phyloP scores from a whole-genome alignment of 2,329 filamentous ascomycete species.

The Orbilia quercus region DNA sequence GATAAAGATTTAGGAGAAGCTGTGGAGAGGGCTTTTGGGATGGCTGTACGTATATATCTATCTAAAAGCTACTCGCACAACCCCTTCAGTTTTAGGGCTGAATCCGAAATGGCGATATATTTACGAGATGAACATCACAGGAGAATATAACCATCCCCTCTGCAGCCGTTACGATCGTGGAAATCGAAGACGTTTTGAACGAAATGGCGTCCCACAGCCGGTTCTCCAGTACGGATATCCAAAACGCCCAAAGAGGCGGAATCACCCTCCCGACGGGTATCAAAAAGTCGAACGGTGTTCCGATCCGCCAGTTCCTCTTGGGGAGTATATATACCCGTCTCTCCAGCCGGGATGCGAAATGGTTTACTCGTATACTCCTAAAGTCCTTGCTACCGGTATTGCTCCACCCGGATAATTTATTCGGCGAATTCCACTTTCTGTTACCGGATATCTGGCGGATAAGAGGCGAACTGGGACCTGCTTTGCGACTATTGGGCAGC shows the following conservation, averaged over 20 bases:
- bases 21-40: conserved; percentile 57
- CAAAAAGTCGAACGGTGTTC: conserved; percentile 13
- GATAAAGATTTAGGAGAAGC: conserved; percentile 57
- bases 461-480: conserved; percentile 57
- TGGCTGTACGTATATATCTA: conserved; percentile 56
- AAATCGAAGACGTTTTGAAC: conserved; percentile 58
- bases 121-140: neutral
- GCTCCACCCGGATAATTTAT: conserved; percentile 48
- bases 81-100: neutral
- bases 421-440: conserved; percentile 57
- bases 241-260: neutral
- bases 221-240: conserved; percentile 58
- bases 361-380: conserved; percentile 59
- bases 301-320: conserved; percentile 48
- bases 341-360: conserved; percentile 58
- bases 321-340: conserved; percentile 56
- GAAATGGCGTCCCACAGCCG: conserved; percentile 56
- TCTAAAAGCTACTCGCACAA: neutral
- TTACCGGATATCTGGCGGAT: conserved; percentile 58
- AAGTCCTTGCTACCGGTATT: conserved; percentile 57
- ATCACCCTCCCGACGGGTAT: neutral
- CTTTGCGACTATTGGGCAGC: conserved; percentile 42
- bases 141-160: conserved; percentile 51
- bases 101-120: conserved; percentile 8
- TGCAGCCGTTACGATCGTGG: conserved; percentile 55